These are phyloP conservation scores for Polygonum maritimum DNA, from an alignment of 148 eudicot species.

Conservation along the genomic window DNA sequence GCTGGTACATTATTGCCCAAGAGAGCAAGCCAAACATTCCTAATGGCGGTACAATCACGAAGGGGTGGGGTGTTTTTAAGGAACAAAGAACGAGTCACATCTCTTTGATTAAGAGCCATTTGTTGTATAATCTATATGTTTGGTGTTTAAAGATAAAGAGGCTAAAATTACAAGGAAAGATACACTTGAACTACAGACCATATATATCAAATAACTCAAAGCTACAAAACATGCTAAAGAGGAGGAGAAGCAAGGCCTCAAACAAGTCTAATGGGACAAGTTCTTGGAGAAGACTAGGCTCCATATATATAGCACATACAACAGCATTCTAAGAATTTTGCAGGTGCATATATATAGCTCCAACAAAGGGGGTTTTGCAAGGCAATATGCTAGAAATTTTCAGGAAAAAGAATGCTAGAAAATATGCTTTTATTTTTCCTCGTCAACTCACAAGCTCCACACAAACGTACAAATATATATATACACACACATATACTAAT, in stretches of 20 bases:
- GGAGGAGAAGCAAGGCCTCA: constrained; percentile 69
- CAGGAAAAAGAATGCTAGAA: background rate
- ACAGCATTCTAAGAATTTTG: background rate
- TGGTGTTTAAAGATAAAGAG: no score
- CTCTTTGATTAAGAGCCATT: no score
- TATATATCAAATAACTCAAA: no score
- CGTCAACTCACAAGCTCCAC: background rate
- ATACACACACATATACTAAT: background rate
- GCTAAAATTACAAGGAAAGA: no score
- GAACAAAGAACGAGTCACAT: no score
- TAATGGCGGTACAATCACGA: no score
- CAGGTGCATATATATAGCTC: background rate
- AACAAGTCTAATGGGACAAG: constrained; percentile 65
- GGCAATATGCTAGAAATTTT: background rate
- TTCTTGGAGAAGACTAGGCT: constrained; percentile 66
- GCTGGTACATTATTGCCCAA: no score
- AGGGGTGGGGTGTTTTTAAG: no score
- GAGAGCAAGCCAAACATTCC: no score
- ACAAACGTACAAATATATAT: background rate
- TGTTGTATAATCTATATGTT: no score
- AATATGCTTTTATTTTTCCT: background rate
- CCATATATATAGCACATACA: constrained; percentile 25
- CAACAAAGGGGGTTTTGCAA: background rate
- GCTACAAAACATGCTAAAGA: constrained; percentile 8
- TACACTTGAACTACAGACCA: no score